These are phyloP conservation scores for Acanthamoeba castellanii DNA, from an alignment of 208 protist species.

Conservation along the genomic window DNA sequence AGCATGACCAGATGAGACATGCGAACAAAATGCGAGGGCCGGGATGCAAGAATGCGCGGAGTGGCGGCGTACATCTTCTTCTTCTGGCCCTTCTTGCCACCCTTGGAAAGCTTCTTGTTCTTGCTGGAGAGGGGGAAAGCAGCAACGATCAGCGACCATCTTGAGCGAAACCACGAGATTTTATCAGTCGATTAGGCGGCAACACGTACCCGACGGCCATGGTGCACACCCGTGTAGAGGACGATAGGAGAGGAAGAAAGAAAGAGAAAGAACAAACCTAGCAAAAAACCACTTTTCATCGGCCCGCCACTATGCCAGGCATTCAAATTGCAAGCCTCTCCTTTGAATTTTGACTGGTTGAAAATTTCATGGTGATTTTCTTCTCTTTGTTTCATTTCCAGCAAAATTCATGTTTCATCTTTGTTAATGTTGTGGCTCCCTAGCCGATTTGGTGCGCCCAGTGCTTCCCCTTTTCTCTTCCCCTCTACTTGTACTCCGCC, in stretches of 20 bases:
- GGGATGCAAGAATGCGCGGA: not conserved
- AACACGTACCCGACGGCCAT: constrained; percentile 72
- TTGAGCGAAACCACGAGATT: too few species aligned
- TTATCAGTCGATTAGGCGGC: not conserved
- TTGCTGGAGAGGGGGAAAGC: not conserved
- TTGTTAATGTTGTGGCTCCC: too few species aligned
- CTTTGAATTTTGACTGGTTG: too few species aligned
- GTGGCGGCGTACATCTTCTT: constrained; percentile 82
- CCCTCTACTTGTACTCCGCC: too few species aligned
- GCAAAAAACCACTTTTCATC: not conserved
- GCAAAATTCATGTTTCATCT: too few species aligned
- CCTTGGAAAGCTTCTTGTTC: constrained; percentile 92
- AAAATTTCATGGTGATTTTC: too few species aligned
- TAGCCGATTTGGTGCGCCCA: too few species aligned
- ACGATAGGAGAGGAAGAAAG: constrained; percentile 69
- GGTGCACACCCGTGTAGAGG: constrained; percentile 41
- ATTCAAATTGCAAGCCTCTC: too few species aligned
- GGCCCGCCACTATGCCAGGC: too few species aligned
- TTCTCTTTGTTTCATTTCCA: too few species aligned
- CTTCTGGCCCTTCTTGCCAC: constrained; percentile 94
- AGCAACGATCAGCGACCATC: not conserved
- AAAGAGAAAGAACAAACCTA: constrained; percentile 36
- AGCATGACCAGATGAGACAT: not conserved
- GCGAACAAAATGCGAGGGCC: not conserved
- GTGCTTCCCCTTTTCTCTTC: too few species aligned